phyloP scores from a whole-genome alignment of 441 rosid species.

The Euphorbia celastroides region DNA sequence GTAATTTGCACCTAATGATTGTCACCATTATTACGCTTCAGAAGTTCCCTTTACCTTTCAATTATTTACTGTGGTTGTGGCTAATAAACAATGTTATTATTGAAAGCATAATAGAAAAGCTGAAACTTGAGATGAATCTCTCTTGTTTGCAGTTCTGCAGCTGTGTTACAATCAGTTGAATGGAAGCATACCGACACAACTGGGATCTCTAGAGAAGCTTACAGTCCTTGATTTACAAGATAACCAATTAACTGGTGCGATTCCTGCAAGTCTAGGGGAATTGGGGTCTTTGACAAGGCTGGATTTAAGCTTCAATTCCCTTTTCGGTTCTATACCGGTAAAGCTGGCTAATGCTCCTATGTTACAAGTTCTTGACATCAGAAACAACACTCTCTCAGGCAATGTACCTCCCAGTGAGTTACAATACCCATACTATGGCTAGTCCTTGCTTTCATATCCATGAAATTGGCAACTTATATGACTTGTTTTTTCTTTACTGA shows the following conservation, averaged over 20 bases:
- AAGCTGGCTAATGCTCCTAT: constrained; percentile 56
- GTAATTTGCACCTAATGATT: neutral
- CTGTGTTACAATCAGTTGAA: constrained; percentile 79
- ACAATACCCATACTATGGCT: neutral
- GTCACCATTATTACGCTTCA: neutral
- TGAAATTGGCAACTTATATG: neutral
- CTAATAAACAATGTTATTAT: too few species aligned
- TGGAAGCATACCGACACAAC: constrained; percentile 70
- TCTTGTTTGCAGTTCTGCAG: constrained; percentile 64
- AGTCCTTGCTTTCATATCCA: neutral
- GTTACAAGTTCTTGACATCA: constrained; percentile 68
- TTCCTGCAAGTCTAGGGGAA: constrained; percentile 84
- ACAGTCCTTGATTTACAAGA: constrained; percentile 70
- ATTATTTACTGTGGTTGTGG: too few species aligned
- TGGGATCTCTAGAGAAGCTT: constrained; percentile 72
- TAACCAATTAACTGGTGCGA: constrained; percentile 71
- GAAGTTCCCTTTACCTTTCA: neutral
- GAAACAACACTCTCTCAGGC: constrained; percentile 81
- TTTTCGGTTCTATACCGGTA: constrained; percentile 75
- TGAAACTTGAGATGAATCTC: neutral
- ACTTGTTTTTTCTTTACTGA: constrained; percentile 18
- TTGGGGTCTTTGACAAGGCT: constrained; percentile 52
- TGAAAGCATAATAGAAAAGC: neutral
- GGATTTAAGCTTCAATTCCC: constrained; percentile 70
- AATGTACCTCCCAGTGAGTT: constrained; percentile 63